Base-by-base conservation (phyloP, 2,329 filamentous ascomycete genomes). In the Fusarium bulbicola region DNA sequence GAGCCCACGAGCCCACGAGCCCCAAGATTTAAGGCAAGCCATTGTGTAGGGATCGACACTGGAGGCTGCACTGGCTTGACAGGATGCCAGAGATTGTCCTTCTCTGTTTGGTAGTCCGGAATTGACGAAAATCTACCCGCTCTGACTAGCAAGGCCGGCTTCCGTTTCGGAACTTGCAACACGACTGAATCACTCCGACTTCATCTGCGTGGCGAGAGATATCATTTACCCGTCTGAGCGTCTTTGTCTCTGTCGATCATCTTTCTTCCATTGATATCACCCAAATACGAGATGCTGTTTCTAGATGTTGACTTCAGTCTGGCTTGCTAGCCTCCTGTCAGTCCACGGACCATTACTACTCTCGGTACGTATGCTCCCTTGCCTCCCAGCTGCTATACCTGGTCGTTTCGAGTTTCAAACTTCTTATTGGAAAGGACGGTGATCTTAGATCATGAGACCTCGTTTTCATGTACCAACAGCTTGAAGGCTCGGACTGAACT, bases 1-100 rank as follows among this genome's bases (percentile, higher is more conserved):
- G 67, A 76, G 75, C 70, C 72, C 70, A 76, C 73, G 68, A 72
- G 68, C 68, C 72, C 68, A 70, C 66, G 64, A 73, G 68, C 62
- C 70, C 71, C 64, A 72, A 70, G 66, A 76, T 72, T 76, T 59
- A 72, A 76, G 62, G 52, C 72, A 74, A 72, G 61, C 63, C 57
- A 71, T 72, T 52, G 56, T 63, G 66, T 58, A 72, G 63, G 61
- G 75, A 77, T 78, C 76, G 65, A 63, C 70, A 68, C 39, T 37
- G n/a, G 66, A 73, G 60, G 67, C 73, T 73, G 65, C 45, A 61
- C 68, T 59, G 63, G 67, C 56, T 34, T 34, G 32, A 34, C 32
- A 16, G 15, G 32, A 34, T 56, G 73, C 53, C 32, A 63, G 58
- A 58, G 45, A 60, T 53, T 63, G 47, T 60, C 58, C 53, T n/a